Evolutionary conservation across 2,329 filamentous ascomycete species (phyloP).

Genomic region (Neurospora sp.): DNA sequence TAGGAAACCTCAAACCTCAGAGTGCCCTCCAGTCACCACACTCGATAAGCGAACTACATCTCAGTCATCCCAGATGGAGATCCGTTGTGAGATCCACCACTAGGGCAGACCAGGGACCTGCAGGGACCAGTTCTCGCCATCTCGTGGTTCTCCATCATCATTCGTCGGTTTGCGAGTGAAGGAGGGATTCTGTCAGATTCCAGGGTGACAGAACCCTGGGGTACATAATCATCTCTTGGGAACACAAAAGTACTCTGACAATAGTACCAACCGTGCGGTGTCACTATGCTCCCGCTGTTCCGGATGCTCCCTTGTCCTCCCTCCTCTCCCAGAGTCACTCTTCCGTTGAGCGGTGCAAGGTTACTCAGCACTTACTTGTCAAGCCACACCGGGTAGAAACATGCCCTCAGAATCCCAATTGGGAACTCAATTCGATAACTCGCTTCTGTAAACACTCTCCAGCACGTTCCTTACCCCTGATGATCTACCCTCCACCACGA

Average conservation of each 20-base stretch:
- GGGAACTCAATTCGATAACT: not conserved
- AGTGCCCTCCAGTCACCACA: not conserved
- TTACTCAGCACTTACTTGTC: not conserved
- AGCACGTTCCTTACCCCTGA: not conserved
- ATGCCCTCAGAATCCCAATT: not conserved
- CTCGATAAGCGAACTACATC: not conserved
- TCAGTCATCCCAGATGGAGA: not conserved
- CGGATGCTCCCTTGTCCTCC: not conserved
- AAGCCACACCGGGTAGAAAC: not conserved
- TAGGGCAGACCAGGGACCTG: not conserved
- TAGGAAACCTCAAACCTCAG: not conserved
- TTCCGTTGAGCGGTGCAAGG: not conserved
- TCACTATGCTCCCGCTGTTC: not conserved
- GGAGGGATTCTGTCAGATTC: not conserved
- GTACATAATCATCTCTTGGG: not conserved
- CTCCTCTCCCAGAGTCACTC: not conserved
- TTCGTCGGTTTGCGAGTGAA: not conserved
- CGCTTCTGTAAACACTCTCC: not conserved
- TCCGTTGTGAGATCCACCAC: not conserved
- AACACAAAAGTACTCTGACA: not conserved
- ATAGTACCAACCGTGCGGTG: not conserved
- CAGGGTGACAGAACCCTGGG: not conserved
- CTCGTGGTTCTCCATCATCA: not conserved
- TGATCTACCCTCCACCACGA: not conserved
- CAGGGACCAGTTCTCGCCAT: not conserved